Base-by-base conservation (phyloP, 139 green algal species). In the Coelastrella sp. region DNA sequence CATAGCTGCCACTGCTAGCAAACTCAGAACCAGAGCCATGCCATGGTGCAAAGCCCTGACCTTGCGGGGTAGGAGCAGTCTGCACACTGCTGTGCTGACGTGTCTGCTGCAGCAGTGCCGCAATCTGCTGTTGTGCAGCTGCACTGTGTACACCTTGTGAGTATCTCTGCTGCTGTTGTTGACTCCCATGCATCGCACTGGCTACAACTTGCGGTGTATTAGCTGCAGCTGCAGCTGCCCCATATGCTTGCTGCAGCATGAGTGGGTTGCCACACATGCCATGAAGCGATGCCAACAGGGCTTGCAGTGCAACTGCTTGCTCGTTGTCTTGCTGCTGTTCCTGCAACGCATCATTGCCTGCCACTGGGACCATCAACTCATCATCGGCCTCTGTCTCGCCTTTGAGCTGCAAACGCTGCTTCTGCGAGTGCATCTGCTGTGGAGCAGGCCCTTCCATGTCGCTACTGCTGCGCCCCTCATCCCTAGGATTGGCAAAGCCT, bases 161-260 rank as follows among this genome's bases (percentile, higher is more conserved):
- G 22, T 57, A 73, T 60, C 17, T 47, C 8, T 20, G 7, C 3
- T 65, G 59, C 58, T 83, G 32, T 47, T 47, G 56, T 71, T 75
- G 61, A n/a, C 76, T 60, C 59, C 73, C 0, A 56, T 83, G 85
- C 73, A 84, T 61, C 1, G 83, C 65, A 54, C 17, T 81, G 19
- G 68, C 23, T 19, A 88, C 54, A 14, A 81, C 71, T 54, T 88
- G 83, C 83, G 80, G 83, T 13, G 83, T 68, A 19, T 64, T 79
- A 47, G 82, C 82, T 56, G 83, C 83, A 22, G 83, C 83, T 73
- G 85, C 85, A 22, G 85, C 85, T 10, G 85, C 85, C 14, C 85
- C 73, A 47, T 90, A 90, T 32, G 85, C 85, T 56, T 90, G 85
- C 71, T 89, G 85, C 73, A 90, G 73, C 73, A 84, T 64, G 14